Percentiles rank a stretch among this genome's conserved stretches.
Evolutionary conservation across 1,284 basidiomycete genomes (phyloP).

Genomic region (Amylostereum areolatum): DNA sequence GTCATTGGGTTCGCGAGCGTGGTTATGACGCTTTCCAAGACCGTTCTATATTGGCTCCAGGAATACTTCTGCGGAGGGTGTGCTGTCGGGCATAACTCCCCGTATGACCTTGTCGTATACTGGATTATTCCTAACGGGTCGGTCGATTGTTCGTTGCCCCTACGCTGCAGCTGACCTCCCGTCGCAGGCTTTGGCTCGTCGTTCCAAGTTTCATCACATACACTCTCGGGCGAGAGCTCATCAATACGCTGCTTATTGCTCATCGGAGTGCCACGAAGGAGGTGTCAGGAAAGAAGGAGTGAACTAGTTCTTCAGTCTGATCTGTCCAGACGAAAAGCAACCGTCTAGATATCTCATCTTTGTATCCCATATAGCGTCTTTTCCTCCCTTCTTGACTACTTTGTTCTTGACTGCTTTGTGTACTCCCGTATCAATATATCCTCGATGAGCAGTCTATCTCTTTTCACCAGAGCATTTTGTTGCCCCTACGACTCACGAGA

Average conservation of each 20-base stretch:
- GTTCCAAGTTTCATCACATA: constrained; percentile 55
- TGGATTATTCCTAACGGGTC: constrained; percentile 81
- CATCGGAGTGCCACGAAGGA: background rate
- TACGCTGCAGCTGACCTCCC: background rate
- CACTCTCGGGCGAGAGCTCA: constrained; percentile 54
- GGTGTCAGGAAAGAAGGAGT: background rate
- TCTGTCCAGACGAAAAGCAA: too few relatives aligned
- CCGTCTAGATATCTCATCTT: too few relatives aligned
- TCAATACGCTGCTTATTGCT: background rate
- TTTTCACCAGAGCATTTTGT: too few relatives aligned
- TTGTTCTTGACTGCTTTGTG: too few relatives aligned
- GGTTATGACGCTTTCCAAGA: constrained; percentile 81
- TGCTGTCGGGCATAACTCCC: constrained; percentile 69
- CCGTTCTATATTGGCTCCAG: constrained; percentile 74
- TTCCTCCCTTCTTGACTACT: too few relatives aligned
- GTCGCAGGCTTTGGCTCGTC: constrained; percentile 62
- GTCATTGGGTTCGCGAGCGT: constrained; percentile 71
- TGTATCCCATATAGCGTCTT: too few relatives aligned
- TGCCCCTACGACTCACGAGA: too few relatives aligned
- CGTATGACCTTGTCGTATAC: constrained; percentile 45
- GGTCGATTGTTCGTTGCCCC: constrained; percentile 1
- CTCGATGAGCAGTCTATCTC: too few relatives aligned
- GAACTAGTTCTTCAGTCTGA: background rate
- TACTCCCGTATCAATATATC: too few relatives aligned
- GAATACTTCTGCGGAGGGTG: constrained; percentile 73